Evolutionary conservation across 352 stramenopile genomes (phyloP).

Genomic region (Blastocystis sp.): DNA sequence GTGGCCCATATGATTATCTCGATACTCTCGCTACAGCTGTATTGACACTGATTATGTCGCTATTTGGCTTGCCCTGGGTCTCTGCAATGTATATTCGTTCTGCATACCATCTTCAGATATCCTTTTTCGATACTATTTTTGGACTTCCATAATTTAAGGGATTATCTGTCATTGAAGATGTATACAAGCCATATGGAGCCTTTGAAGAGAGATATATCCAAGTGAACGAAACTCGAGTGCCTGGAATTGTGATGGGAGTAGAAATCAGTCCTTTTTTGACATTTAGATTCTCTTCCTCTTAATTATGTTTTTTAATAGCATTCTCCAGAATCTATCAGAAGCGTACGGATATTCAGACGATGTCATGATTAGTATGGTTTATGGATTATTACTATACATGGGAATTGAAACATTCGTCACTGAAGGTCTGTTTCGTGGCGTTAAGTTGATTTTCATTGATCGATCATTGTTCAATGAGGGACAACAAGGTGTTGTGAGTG

Average conservation of each 20-base stretch:
- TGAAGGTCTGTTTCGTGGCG: constrained; percentile 2
- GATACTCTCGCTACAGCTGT: constrained; percentile 3
- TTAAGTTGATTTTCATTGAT: constrained; percentile 37
- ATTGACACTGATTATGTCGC: constrained; percentile 50
- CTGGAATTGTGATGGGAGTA: constrained; percentile 31
- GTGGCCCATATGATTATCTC: constrained; percentile 46
- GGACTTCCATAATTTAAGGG: neutral
- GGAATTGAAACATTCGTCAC: neutral
- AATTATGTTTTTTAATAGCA: constrained; percentile 2
- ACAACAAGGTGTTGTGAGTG: neutral
- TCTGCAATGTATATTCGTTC: constrained; percentile 59
- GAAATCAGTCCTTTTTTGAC: neutral
- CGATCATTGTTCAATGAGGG: neutral
- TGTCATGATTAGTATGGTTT: neutral
- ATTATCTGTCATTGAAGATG: constrained; percentile 50
- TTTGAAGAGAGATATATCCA: constrained; percentile 40
- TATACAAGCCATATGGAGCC: constrained; percentile 47
- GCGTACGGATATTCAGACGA: neutral
- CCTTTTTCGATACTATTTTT: neutral
- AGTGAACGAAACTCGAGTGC: constrained; percentile 17
- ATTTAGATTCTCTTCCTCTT: constrained; percentile 1
- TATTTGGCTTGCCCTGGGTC: constrained; percentile 32
- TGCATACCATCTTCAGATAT: constrained; percentile 3
- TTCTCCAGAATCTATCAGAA: neutral
- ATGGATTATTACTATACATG: constrained; percentile 48